phyloP scores from a whole-genome alignment of 805 yeast genomes.

The Candida peoriensis region DNA sequence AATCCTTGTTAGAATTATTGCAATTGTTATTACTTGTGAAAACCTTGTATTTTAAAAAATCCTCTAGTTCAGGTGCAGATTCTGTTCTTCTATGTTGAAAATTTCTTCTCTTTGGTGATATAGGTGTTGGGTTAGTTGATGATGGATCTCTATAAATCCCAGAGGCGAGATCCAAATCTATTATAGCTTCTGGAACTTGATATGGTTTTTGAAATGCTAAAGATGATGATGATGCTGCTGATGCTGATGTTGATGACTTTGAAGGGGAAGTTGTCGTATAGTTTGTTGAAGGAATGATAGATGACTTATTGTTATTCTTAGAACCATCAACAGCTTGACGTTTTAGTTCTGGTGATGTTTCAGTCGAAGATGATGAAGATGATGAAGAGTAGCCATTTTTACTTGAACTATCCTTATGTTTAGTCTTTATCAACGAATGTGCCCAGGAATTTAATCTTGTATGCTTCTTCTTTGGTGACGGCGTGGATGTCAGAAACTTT shows the following conservation, averaged over 20 bases:
- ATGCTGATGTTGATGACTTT: neutral
- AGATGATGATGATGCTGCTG: neutral
- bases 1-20: conserved; percentile 6
- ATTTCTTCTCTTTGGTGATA: conserved; percentile 24
- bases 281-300: no score
- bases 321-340: conserved; percentile 8
- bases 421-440: conserved; percentile 23
- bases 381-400: neutral
- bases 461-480: conserved; percentile 25
- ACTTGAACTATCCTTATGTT: conserved; percentile 2
- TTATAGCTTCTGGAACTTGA: conserved; percentile 47
- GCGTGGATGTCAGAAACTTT: conserved; percentile 10
- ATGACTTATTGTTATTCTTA: no score
- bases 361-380: conserved; percentile 20
- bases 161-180: conserved; percentile 51
- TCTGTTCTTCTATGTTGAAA: conserved; percentile 46
- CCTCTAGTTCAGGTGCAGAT: conserved; percentile 49
- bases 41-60: conserved; percentile 22
- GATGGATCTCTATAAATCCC: conserved; percentile 30
- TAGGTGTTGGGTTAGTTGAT: conserved; percentile 4
- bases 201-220: conserved; percentile 19
- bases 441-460: conserved; percentile 36
- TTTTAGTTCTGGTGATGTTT: conserved; percentile 23
- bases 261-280: conserved; percentile 8
- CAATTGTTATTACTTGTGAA: conserved; percentile 7